Conservation (phyloP, 2,329 filamentous ascomycete genomes). For the Pyrenophora graminea region DNA sequence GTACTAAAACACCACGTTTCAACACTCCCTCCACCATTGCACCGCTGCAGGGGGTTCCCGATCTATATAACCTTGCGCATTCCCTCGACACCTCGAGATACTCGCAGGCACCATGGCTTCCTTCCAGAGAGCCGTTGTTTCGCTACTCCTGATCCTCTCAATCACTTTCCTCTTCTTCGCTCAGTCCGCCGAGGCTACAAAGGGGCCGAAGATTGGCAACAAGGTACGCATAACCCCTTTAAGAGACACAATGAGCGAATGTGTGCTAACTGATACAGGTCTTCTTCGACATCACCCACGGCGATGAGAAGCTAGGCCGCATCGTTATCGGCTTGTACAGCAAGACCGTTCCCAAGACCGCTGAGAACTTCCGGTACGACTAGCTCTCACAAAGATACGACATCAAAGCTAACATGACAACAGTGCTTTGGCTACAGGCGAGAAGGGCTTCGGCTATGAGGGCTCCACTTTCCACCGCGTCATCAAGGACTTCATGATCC, state of each 20-base stretch:
- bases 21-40: conserved; percentile 21
- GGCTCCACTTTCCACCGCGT: conserved; percentile 86
- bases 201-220: conserved; percentile 93
- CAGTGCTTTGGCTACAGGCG: conserved; percentile 79
- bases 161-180: conserved; percentile 53
- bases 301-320: conserved; percentile 72
- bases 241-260: background rate
- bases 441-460: conserved; percentile 84
- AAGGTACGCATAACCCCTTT: conserved; percentile 61
- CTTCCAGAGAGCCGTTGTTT: conserved; percentile 70
- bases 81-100: conserved; percentile 21
- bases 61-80: conserved; percentile 32
- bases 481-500: conserved; percentile 91
- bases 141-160: conserved; percentile 75
- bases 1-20: conserved; percentile 42
- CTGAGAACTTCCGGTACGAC: conserved; percentile 64
- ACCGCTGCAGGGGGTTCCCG: conserved; percentile 19
- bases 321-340: conserved; percentile 84
- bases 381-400: too few relatives aligned
- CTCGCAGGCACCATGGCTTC: conserved; percentile 68
- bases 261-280: conserved; percentile 52
- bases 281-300: conserved; percentile 82
- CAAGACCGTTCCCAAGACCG: conserved; percentile 80
- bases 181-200: conserved; percentile 39
- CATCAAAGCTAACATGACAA: conserved; percentile 37